phyloP scores from a whole-genome alignment of 805 yeast species.

The Hanseniaspora thailandica region DNA sequence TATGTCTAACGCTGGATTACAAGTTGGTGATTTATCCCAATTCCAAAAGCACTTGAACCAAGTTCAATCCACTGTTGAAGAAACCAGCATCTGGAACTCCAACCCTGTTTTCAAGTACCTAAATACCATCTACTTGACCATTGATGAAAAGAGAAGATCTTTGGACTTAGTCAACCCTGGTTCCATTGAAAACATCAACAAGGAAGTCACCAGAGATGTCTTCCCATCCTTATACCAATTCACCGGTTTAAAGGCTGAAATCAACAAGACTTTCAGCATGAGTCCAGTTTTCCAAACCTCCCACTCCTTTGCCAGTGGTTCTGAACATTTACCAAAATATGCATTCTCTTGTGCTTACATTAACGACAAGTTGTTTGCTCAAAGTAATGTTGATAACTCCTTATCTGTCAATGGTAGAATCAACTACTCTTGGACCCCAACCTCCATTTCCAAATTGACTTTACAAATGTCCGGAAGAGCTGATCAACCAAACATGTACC shows the following conservation, averaged over 20 bases:
- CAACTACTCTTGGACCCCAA: conserved; percentile 80
- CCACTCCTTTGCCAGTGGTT: conserved; percentile 83
- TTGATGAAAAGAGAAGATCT: conserved; percentile 67
- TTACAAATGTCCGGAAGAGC: conserved; percentile 59
- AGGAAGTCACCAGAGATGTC: conserved; percentile 89
- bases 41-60: conserved; percentile 35
- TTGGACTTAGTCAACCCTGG: conserved; percentile 86
- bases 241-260: conserved; percentile 92
- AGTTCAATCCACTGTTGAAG: conserved; percentile 44
- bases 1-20: conserved; percentile 32
- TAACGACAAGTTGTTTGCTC: conserved; percentile 70
- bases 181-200: conserved; percentile 80
- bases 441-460: conserved; percentile 68
- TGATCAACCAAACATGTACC: conserved; percentile 86
- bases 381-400: conserved; percentile 86
- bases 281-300: conserved; percentile 95
- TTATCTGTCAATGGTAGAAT: conserved; percentile 74
- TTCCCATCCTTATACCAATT: conserved; percentile 80
- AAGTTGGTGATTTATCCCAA: conserved; percentile 51
- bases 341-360: conserved; percentile 85
- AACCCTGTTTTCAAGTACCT: conserved; percentile 73
- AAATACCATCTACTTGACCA: conserved; percentile 59
- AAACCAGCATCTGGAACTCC: conserved; percentile 59
- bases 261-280: conserved; percentile 80
- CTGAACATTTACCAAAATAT: conserved; percentile 75